A percentile compares a stretch with the other conserved stretches of the same genome.
phyloP scores from a whole-genome alignment of 257 asterid species.

The Gentiana straminea region DNA sequence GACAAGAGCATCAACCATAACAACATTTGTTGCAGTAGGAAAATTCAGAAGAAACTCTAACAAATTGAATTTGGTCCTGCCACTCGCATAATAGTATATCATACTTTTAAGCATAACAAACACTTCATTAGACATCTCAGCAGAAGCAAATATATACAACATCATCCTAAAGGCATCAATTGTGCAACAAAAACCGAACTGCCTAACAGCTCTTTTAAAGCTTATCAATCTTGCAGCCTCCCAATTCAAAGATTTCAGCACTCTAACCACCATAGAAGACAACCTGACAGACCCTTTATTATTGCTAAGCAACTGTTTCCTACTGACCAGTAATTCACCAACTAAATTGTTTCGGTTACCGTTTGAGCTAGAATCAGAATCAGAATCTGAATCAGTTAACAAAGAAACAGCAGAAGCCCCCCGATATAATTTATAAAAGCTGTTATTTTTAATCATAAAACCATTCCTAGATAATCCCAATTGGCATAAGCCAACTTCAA shows the following conservation, averaged over 20 bases:
- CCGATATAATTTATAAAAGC: constrained; percentile 24
- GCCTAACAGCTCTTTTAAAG: constrained; percentile 26
- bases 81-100: constrained; percentile 24
- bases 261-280: constrained; percentile 35
- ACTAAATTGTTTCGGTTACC: constrained; percentile 17
- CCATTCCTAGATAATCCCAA: constrained; percentile 16
- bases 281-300: constrained; percentile 15
- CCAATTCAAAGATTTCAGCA: constrained; percentile 50
- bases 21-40: constrained; percentile 22
- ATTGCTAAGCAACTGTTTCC: constrained; percentile 9
- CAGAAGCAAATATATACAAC: constrained; percentile 36
- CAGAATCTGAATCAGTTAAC: constrained; percentile 30
- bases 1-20: constrained; percentile 25
- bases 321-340: constrained; percentile 16
- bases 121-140: constrained; percentile 38
- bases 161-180: constrained; percentile 28
- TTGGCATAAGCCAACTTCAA: constrained; percentile 11
- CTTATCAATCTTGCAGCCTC: constrained; percentile 22
- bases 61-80: constrained; percentile 24
- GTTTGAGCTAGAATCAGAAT: constrained; percentile 11
- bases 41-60: constrained; percentile 20
- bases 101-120: constrained; percentile 36
- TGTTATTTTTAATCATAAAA: constrained; percentile 9
- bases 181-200: constrained; percentile 35
- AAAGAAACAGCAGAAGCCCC: constrained; percentile 28